These are phyloP conservation scores for Catenaria anguillulae DNA, from an alignment of 371 early-diverging fungal genomes.

Conservation along the genomic window DNA sequence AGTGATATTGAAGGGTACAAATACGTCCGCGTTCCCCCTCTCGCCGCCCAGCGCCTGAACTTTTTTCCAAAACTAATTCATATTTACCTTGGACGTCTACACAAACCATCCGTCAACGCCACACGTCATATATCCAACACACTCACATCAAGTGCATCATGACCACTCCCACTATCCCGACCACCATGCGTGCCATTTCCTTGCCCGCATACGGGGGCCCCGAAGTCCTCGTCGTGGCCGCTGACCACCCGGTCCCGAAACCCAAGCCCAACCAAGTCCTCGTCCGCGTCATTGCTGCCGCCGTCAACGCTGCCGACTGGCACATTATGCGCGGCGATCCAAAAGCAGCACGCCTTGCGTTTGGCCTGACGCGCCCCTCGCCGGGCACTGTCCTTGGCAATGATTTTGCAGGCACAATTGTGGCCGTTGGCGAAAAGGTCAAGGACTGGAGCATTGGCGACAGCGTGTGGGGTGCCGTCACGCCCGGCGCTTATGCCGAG, in stretches of 20 bases:
- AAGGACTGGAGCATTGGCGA: background rate
- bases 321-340: constrained; percentile 24
- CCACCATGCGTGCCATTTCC: no score
- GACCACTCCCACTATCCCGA: no score
- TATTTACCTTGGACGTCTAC: no score
- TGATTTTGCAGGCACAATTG: constrained; percentile 22
- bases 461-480: no score
- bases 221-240: constrained; percentile 19
- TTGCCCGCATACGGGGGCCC: constrained; percentile 5
- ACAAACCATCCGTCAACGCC: no score
- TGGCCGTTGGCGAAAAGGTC: constrained; percentile 16
- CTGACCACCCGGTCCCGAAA: constrained; percentile 15
- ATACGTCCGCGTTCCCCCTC: no score
- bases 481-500: no score
- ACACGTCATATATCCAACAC: no score
- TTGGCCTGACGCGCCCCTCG: constrained; percentile 3
- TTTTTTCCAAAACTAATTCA: no score
- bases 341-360: constrained; percentile 7
- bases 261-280: constrained; percentile 26
- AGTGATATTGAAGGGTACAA: no score
- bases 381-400: constrained; percentile 16
- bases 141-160: no score
- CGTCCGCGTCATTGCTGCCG: constrained; percentile 36
- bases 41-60: no score
- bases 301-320: constrained; percentile 47